Percentiles rank a stretch among this genome's conserved stretches.
Conservation (phyloP, 2,329 filamentous ascomycete species). For the Xylaria sp. region DNA sequence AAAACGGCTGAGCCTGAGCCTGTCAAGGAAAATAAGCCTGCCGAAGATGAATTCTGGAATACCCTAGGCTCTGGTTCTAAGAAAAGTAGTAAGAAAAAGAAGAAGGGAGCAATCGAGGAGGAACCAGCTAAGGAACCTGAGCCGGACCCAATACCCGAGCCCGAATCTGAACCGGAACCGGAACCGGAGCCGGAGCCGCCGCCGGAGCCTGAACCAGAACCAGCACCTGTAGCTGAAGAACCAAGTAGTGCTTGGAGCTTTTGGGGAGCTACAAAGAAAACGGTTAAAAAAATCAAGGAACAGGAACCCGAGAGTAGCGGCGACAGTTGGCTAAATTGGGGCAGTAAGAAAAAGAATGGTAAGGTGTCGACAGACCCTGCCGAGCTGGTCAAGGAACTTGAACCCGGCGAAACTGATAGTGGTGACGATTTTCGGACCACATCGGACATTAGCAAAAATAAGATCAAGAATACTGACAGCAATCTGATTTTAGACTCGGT, state of each 20-base stretch:
- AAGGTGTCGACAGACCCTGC: slow-evolving; percentile 42
- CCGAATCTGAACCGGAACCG: slow-evolving; percentile 49
- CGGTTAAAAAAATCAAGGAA: slow-evolving; percentile 47
- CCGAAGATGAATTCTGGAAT: slow-evolving; percentile 40
- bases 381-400: slow-evolving; percentile 43
- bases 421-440: slow-evolving; percentile 43
- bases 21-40: slow-evolving; percentile 41
- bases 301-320: slow-evolving; percentile 22
- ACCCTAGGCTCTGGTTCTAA: slow-evolving; percentile 25
- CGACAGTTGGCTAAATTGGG: slow-evolving; percentile 42
- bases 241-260: slow-evolving; percentile 63
- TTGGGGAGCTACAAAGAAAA: slow-evolving; percentile 66
- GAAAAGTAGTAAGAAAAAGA: slow-evolving; percentile 51
- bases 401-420: slow-evolving; percentile 37
- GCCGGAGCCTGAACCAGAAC: slow-evolving; percentile 45
- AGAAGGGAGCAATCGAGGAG: slow-evolving; percentile 48
- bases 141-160: slow-evolving; percentile 24
- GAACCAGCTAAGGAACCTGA: slow-evolving; percentile 34
- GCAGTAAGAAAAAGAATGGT: slow-evolving; percentile 49
- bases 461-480: slow-evolving; percentile 47
- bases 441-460: slow-evolving; percentile 37
- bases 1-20: slow-evolving; percentile 39
- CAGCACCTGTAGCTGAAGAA: slow-evolving; percentile 55
- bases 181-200: slow-evolving; percentile 41
- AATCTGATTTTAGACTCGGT: slow-evolving; percentile 55